Percentiles rank a stretch among this genome's conserved stretches.
phyloP scores from a whole-genome alignment of 805 yeast species.

The Blastobotrys americana region DNA sequence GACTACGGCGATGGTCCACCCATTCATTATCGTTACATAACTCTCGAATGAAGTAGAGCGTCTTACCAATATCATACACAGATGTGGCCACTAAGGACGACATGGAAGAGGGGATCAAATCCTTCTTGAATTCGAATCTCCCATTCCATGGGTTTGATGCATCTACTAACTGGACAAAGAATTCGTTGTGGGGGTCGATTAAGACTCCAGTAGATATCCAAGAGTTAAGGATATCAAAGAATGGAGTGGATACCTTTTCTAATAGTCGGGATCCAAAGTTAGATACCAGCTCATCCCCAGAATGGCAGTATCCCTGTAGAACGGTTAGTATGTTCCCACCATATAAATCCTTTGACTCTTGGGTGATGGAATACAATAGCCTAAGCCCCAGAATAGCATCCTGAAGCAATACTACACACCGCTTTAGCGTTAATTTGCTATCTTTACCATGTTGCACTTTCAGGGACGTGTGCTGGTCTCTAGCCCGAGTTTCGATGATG shows the following conservation, averaged over 20 bases:
- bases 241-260: slow-evolving; percentile 46
- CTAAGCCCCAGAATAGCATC: slow-evolving; percentile 53
- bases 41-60: slow-evolving; percentile 53
- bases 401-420: slow-evolving; percentile 37
- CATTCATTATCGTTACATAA: slow-evolving; percentile 65
- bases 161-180: slow-evolving; percentile 41
- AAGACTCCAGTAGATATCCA: slow-evolving; percentile 72
- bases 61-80: slow-evolving; percentile 53
- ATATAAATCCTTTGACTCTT: slow-evolving; percentile 34
- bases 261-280: slow-evolving; percentile 40
- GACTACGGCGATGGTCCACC: slow-evolving; percentile 33
- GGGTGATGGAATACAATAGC: slow-evolving; percentile 42
- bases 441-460: slow-evolving; percentile 10
- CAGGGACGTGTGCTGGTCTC: slow-evolving; percentile 27
- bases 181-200: slow-evolving; percentile 48
- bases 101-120: slow-evolving; percentile 36
- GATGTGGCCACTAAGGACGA: slow-evolving; percentile 22
- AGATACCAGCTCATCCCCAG: slow-evolving; percentile 57
- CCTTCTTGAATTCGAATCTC: slow-evolving; percentile 20
- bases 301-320: slow-evolving; percentile 43
- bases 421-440: slow-evolving; percentile 19
- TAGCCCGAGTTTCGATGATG: slow-evolving; percentile 36
- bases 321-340: slow-evolving; percentile 49
- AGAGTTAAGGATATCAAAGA: slow-evolving; percentile 46
- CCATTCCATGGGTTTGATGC: slow-evolving; percentile 19